A percentile compares a stretch with the other conserved stretches of the same genome.
Conservation (phyloP, 345 rosid genomes). For the Lepidium didymum region DNA sequence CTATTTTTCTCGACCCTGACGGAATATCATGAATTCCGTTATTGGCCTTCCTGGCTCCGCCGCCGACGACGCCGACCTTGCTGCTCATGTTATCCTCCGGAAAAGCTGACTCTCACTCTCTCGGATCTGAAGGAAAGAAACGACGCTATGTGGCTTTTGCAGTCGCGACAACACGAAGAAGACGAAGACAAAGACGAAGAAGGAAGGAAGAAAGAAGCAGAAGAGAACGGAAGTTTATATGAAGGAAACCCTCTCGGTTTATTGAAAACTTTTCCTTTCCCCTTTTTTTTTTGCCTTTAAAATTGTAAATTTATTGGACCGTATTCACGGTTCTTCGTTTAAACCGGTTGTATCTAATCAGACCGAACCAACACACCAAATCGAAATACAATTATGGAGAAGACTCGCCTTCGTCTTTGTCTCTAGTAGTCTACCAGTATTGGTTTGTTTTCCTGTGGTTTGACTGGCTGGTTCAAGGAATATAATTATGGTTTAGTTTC, state of each 20-base stretch:
- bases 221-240: neutral
- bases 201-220: neutral
- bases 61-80: conserved; percentile 51
- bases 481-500: no score
- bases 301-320: neutral
- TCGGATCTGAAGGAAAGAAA: conserved; percentile 24
- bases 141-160: neutral
- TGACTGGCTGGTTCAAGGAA: no score
- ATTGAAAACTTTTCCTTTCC: neutral
- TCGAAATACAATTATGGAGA: no score
- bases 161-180: conserved; percentile 8
- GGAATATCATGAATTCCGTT: conserved; percentile 66
- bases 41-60: conserved; percentile 41
- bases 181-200: neutral
- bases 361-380: no score
- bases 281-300: neutral
- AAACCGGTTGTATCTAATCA: no score
- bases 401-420: no score
- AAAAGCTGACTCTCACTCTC: conserved; percentile 8
- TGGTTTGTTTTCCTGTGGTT: no score
- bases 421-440: no score
- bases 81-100: conserved; percentile 40
- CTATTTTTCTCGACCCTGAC: conserved; percentile 68
- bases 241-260: conserved; percentile 19
- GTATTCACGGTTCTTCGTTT: neutral